A percentile compares a stretch with the other conserved stretches of the same genome.
These are phyloP conservation scores for Mucor sp. DNA, from an alignment of 371 early-diverging fungal genomes.

Conservation along the genomic window DNA sequence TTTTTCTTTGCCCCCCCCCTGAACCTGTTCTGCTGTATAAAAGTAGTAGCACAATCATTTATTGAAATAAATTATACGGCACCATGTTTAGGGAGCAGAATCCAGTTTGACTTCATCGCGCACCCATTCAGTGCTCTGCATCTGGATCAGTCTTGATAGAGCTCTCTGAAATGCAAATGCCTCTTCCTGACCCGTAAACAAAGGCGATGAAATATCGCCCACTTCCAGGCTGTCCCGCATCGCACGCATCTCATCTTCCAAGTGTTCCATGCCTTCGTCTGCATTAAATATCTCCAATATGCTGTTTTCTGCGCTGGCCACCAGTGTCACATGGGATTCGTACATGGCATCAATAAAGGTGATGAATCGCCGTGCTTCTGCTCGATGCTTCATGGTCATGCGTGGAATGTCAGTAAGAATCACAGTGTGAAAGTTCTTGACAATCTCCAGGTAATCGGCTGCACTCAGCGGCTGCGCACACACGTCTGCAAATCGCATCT, in stretches of 20 bases:
- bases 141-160: conserved; percentile 86
- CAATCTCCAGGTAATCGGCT: conserved; percentile 88
- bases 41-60: not conserved
- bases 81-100: not conserved
- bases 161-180: conserved; percentile 96
- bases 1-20: not conserved
- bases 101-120: conserved; percentile 23
- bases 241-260: conserved; percentile 41
- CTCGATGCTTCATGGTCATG: conserved; percentile 79
- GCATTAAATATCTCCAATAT: conserved; percentile 72
- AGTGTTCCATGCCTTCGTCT: conserved; percentile 42
- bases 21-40: not conserved
- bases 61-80: not conserved
- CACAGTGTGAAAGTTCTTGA: conserved; percentile 70
- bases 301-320: conserved; percentile 73
- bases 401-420: conserved; percentile 85
- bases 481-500: conserved; percentile 77
- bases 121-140: conserved; percentile 75
- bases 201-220: conserved; percentile 57
- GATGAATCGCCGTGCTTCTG: conserved; percentile 92
- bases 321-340: conserved; percentile 66
- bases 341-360: conserved; percentile 94
- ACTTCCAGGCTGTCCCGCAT: conserved; percentile 46
- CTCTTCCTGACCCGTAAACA: conserved; percentile 91
- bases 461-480: conserved; percentile 86